Base-by-base conservation (phyloP, 2,329 filamentous ascomycete species). In the Pseudocercospora musae region DNA sequence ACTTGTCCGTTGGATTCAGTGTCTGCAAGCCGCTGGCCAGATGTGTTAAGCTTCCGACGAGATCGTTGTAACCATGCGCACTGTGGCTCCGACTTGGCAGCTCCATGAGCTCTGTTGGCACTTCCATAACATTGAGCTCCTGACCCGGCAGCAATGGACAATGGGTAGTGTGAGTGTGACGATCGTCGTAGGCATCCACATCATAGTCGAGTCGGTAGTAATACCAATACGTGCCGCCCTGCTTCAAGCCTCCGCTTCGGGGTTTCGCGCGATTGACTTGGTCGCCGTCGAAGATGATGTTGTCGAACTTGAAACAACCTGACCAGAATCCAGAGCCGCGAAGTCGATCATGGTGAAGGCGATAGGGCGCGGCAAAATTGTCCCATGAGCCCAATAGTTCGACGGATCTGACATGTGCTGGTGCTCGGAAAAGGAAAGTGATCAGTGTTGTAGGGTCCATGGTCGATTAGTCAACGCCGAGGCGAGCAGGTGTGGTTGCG, bases 181-280 rank as follows among this genome's bases (percentile, higher is more conserved):
- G 78, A 27, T 88, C 81, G 74, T 96, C 91, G 74, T 91, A 87
- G 57, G 85, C 87, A 76, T 97, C 93, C 33, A 87, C 81, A 53
- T 89, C 87, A 68, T 89, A 87, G 76, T 97, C 87, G 46, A 97
- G 77, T 74, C 93, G 87, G 77, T 96, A 97, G 90, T 95, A 97
- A 81, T 96, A 98, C 84, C 94, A 97, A 78, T 97, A 97, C 15
- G 89, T 95, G 63, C 89, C 87, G 49, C 93, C 93, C 90, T 96
- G 96, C 77, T 89, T 95, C 67, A 97, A 83, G 57, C 90, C 93
- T 62, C 92, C 92, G 69, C 85, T 85, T 70, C 91, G 85, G 70
- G 85, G 86, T 33, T 81, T 78, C 23, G 76, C 77, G 57, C 79
- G 81, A 69, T 79, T 72, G 18, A 80, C 76, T 54, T 81, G 75